Conservation (phyloP, 108 stramenopile genomes). For the Nitzschia sp. region DNA sequence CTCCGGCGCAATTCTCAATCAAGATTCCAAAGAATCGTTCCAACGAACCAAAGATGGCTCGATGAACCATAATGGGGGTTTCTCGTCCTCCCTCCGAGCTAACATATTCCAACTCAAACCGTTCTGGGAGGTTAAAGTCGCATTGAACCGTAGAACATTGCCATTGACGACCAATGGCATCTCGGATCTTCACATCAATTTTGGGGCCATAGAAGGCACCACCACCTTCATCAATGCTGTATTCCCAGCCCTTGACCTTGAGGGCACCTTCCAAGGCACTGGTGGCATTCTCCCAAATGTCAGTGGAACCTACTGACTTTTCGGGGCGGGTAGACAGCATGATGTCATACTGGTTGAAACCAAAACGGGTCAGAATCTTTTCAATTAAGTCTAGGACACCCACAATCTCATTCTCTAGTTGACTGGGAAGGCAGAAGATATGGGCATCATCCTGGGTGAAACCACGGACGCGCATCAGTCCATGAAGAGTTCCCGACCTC, state of each 20-base stretch:
- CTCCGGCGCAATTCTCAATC: conserved; percentile 93
- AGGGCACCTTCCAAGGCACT: conserved; percentile 82
- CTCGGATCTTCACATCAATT: conserved; percentile 97
- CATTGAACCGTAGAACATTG: conserved; percentile 98
- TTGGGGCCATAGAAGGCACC: conserved; percentile 99
- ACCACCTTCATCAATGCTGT: conserved; percentile 93
- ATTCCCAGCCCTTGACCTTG: conserved; percentile 89
- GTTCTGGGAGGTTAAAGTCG: conserved; percentile 97
- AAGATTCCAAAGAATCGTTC: conserved; percentile 98
- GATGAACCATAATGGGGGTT: conserved; percentile 92
- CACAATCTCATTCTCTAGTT: conserved; percentile 94
- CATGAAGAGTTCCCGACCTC: conserved; percentile 93
- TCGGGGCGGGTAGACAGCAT: conserved; percentile 95
- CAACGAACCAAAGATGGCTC: conserved; percentile 97
- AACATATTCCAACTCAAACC: conserved; percentile 92
- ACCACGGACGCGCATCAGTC: conserved; percentile 95
- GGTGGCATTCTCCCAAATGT: conserved; percentile 93
- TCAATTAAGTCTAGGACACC: conserved; percentile 87
- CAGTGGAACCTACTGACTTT: conserved; percentile 92
- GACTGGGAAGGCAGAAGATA: conserved; percentile 96
- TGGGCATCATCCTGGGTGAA: conserved; percentile 99
- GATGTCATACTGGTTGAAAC: conserved; percentile 93
- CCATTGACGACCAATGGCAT: conserved; percentile 97
- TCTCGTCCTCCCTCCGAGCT: conserved; percentile 76
- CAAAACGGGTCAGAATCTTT: conserved; percentile 87